Conservation (phyloP, 192 early-diverging fungal species). For the Pecoramyces ruminantium region DNA sequence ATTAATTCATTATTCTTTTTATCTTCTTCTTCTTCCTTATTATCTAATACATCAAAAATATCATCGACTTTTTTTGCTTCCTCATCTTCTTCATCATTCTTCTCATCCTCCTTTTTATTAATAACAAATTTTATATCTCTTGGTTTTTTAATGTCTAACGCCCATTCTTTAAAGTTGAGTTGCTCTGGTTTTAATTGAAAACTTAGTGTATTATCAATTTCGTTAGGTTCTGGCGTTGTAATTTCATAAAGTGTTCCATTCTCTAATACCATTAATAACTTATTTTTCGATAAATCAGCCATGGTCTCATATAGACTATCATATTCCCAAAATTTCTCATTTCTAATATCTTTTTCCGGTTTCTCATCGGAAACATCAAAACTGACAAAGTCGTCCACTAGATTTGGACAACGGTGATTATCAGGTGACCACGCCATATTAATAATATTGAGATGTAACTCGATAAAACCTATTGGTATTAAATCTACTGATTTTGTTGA, state of each 20-base stretch:
- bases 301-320: neutral
- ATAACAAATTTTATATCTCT: constrained; percentile 3
- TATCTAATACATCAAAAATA: constrained; percentile 1
- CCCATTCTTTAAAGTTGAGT: neutral
- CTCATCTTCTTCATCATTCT: constrained; percentile 12
- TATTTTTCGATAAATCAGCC: neutral
- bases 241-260: neutral
- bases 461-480: constrained; percentile 28
- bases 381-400: neutral
- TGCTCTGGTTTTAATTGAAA: neutral
- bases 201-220: neutral
- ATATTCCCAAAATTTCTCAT: neutral
- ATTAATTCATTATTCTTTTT: constrained; percentile 3
- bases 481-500: constrained; percentile 12
- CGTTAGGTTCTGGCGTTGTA: neutral
- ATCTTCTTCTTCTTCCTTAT: constrained; percentile 5
- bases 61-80: constrained; percentile 5
- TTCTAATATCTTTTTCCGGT: neutral
- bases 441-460: constrained; percentile 7
- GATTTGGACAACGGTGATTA: constrained; percentile 12
- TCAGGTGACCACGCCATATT: constrained; percentile 27
- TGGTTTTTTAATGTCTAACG: neutral
- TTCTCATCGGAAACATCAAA: neutral
- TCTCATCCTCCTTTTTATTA: constrained; percentile 4
- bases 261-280: neutral